Percentiles rank a stretch among this genome's conserved stretches.
These are phyloP conservation scores for Halenospora varia DNA, from an alignment of 495 filamentous ascomycete genomes.

Conservation along the genomic window DNA sequence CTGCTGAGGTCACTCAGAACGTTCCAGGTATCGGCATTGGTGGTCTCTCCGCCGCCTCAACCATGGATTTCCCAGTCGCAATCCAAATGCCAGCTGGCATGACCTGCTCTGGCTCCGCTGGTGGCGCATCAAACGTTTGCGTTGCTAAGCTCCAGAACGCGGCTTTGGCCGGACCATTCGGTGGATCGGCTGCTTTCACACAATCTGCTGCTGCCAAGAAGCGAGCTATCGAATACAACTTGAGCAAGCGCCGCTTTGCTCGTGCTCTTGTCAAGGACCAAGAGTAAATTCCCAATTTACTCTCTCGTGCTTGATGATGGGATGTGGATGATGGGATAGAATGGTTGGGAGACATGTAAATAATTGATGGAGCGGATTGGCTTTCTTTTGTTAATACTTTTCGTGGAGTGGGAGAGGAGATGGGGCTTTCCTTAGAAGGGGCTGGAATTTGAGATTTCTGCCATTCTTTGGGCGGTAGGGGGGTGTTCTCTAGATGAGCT, in stretches of 20 bases:
- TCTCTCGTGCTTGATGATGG: too few relatives aligned
- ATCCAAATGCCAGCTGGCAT: conserved; percentile 59
- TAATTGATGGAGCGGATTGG: not conserved
- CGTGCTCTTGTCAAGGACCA: conserved; percentile 9
- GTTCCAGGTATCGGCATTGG: conserved; percentile 48
- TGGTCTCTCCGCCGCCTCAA: conserved; percentile 45
- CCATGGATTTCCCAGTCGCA: conserved; percentile 49
- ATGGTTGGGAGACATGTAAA: not conserved
- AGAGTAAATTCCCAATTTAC: conserved; percentile 8
- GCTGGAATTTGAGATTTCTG: not conserved
- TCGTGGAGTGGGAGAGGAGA: not conserved
- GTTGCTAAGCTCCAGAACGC: conserved; percentile 53
- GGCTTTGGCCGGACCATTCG: conserved; percentile 56
- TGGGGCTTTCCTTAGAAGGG: not conserved
- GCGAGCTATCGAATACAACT: conserved; percentile 39
- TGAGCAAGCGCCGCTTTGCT: conserved; percentile 38
- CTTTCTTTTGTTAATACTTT: not conserved
- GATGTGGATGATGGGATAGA: too few relatives aligned
- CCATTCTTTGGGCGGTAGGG: not conserved
- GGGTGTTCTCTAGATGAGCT: not conserved
- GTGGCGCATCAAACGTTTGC: conserved; percentile 50
- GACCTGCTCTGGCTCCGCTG: conserved; percentile 52
- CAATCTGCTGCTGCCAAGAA: conserved; percentile 42
- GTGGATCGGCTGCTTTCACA: conserved; percentile 50
- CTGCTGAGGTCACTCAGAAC: conserved; percentile 51